Conservation (phyloP, 176 grass and related monocot species). For the Miscanthus lutarioriparius region DNA sequence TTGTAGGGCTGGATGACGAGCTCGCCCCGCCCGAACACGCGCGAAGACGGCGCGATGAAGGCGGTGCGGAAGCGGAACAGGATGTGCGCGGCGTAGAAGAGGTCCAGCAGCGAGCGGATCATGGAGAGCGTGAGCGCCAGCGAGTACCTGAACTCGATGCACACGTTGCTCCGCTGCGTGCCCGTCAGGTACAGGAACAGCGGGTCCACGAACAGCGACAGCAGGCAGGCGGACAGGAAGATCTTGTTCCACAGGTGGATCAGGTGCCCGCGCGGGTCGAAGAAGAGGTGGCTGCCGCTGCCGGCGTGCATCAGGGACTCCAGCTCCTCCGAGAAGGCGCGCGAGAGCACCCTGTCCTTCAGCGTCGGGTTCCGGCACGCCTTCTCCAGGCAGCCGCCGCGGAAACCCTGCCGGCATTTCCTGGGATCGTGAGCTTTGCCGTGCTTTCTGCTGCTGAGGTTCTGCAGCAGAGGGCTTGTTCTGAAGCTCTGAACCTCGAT, state of each 20-base stretch:
- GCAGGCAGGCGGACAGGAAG: slow-evolving; percentile 64
- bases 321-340: slow-evolving; percentile 86
- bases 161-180: slow-evolving; percentile 33
- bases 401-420: slow-evolving; percentile 46
- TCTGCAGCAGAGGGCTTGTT: slow-evolving; percentile 34
- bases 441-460: slow-evolving; percentile 26
- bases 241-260: slow-evolving; percentile 84
- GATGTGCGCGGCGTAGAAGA: slow-evolving; percentile 82
- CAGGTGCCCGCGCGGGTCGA: slow-evolving; percentile 65
- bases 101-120: slow-evolving; percentile 64
- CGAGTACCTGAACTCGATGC: slow-evolving; percentile 54
- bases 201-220: slow-evolving; percentile 88
- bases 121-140: slow-evolving; percentile 58
- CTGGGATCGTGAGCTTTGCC: slow-evolving; percentile 26
- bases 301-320: slow-evolving; percentile 52
- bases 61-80: slow-evolving; percentile 80
- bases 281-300: slow-evolving; percentile 36
- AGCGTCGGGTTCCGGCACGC: slow-evolving; percentile 33
- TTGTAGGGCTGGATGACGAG: slow-evolving; percentile 77
- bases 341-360: slow-evolving; percentile 53
- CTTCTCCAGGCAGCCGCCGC: slow-evolving; percentile 34
- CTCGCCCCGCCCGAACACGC: slow-evolving; percentile 88
- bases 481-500: slow-evolving; percentile 39
- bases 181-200: slow-evolving; percentile 85
- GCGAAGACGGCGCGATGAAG: slow-evolving; percentile 87